Conservation (phyloP, 2,329 filamentous ascomycete genomes). For the Lachnellula occidentalis region DNA sequence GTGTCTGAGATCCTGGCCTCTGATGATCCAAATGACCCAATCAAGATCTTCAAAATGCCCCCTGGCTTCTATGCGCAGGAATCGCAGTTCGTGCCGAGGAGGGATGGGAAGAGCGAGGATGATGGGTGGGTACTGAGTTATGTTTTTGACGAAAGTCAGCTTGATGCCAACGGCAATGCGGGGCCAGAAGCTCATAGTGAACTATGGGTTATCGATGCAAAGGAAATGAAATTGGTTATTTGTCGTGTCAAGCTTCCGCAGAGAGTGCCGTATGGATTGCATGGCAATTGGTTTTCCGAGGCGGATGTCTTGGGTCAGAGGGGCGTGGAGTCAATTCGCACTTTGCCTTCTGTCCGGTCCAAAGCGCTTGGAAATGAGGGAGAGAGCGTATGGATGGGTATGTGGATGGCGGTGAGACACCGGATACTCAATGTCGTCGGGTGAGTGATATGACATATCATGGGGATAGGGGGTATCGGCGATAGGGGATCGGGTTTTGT, state of each 20-base stretch:
- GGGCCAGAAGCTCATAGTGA: conserved; percentile 47
- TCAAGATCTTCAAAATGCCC: conserved; percentile 58
- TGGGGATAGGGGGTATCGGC: too few relatives aligned
- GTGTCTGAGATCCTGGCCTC: conserved; percentile 47
- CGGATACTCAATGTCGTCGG: conserved; percentile 18
- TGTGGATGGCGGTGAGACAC: conserved; percentile 15
- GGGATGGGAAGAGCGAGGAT: conserved; percentile 45
- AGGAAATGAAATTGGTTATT: conserved; percentile 54
- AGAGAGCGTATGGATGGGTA: conserved; percentile 9
- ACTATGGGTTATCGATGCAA: conserved; percentile 64
- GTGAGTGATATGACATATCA: neutral
- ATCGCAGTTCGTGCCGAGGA: conserved; percentile 55
- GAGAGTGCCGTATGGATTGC: conserved; percentile 64
- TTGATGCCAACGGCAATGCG: conserved; percentile 35
- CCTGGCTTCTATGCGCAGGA: conserved; percentile 60
- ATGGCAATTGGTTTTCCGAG: conserved; percentile 56
- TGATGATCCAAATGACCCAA: conserved; percentile 44
- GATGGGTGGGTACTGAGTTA: conserved; percentile 64
- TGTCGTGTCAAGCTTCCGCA: conserved; percentile 56
- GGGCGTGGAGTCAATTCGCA: conserved; percentile 20
- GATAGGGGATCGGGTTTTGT: too few relatives aligned
- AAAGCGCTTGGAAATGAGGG: neutral
- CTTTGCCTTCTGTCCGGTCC: conserved; percentile 6
- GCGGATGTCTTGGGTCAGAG: conserved; percentile 45
- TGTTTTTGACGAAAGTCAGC: conserved; percentile 63